phyloP scores from a whole-genome alignment of 345 rosid species.

The Hibiscus tridactylites region DNA sequence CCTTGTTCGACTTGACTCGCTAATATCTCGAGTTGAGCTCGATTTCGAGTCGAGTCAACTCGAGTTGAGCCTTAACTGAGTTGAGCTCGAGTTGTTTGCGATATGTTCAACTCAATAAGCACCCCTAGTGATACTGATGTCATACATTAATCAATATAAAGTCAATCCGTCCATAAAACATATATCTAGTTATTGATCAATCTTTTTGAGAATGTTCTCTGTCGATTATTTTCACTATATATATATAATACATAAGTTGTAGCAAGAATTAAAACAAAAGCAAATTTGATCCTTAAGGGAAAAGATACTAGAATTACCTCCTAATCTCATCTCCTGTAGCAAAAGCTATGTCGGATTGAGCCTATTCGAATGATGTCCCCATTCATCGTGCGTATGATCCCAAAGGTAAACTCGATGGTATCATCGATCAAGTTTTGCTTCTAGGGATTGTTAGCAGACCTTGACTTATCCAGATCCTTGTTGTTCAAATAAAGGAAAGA shows the following conservation, averaged over 20 bases:
- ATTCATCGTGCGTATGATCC: not conserved
- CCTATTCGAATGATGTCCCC: not conserved
- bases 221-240: not conserved
- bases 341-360: not conserved
- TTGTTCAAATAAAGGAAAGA: constrained; percentile 41
- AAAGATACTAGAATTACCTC: not conserved
- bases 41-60: too few relatives aligned
- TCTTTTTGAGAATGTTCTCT: too few relatives aligned
- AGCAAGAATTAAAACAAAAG: not conserved
- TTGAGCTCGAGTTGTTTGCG: too few relatives aligned
- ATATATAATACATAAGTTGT: not conserved
- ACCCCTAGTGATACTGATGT: too few relatives aligned
- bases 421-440: not conserved
- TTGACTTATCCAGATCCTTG: constrained; percentile 24
- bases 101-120: too few relatives aligned
- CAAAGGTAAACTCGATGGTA: not conserved
- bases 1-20: too few relatives aligned
- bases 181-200: too few relatives aligned
- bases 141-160: too few relatives aligned
- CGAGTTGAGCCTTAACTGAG: too few relatives aligned
- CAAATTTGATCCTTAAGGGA: not conserved
- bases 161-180: too few relatives aligned
- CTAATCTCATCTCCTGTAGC: not conserved
- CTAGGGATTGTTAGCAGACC: not conserved
- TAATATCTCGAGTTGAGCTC: too few relatives aligned